Base-by-base conservation (phyloP, 2,329 filamentous ascomycete species). In the Magnaporthiopsis poae region DNA sequence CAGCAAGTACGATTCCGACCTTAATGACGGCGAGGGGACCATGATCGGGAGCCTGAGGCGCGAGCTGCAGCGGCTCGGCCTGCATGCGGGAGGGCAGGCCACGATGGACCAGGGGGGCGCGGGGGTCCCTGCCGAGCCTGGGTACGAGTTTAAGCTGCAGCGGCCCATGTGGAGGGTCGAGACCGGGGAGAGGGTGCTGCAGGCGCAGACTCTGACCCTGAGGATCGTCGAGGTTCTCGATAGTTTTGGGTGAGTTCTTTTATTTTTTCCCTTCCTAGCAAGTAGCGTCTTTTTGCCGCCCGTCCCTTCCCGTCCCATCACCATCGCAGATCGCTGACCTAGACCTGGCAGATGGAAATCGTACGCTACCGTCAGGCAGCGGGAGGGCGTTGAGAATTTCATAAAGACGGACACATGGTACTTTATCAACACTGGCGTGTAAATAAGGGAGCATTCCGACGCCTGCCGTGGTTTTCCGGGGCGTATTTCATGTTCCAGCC, bases 331-430 rank as follows among this genome's bases (percentile, higher is more conserved):
- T 29, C 11, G 27, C 60, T 61, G 27, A 61, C 60, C 60, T 7
- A 27, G 27, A 29, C 27, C 21, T 31, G 9, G 31, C 12, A 61
- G 61, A 21, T 62, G 72, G 72, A 65, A 60, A 18, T 68, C 69
- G 12, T 69, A 71, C 59, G 66, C 64, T 3, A 64, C 67, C 1
- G 29, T 71, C 29, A 60, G 68, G 35, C 69, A 69, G 61, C 68
- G 69, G 31, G 68, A 68, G 1, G 69, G 68, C 15, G 60, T 27
- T 2, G 71, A 72, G 3, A 68, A 69, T 15, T 61, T 61, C 9
- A 65, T 69, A 65, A 70, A 71, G 35, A 13, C 68, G 64, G 71
- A 70, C 63, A 69, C 69, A 8, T 70, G 68, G 71, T 71, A 71
- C 59, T 73, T 72, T 61, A 66, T 69, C 12, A 65, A 68, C 56